Evolutionary conservation across 2,329 filamentous ascomycete species (phyloP), one percentile per base, ranked within the genome.

Genomic region (Ambrosiella beaveri): DNA sequence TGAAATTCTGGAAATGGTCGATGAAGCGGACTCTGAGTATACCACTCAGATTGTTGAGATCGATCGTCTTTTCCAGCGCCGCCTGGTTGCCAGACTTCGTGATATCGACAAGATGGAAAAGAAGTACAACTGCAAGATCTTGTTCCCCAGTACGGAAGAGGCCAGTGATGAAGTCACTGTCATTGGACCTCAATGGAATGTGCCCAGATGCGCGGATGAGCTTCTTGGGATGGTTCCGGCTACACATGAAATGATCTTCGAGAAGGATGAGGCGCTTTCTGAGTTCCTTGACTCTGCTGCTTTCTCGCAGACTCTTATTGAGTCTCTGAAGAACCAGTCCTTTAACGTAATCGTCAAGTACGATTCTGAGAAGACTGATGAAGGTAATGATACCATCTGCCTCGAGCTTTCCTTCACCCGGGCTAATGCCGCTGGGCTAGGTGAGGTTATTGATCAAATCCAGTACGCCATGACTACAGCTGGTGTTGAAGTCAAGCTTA

Each of bases 91-190:
- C 61, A 88, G 90, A 61, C 84, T 97, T 63, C 75, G 80, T 50
- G 88, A 96, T 66, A 88, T 98, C 59, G 91, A 97, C 64, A 88
- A 93, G 64, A 77, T 98, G 56, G 93, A 98, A 74, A 94, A 95
- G 77, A 96, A 95, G 73, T 97, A 90, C 85, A 97, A 97, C 70
- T 98, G 93, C 82, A 97, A 97, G 75, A 94, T 98, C 67, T 87
- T 89, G 64, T 98, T 98, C 68, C 93, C 93, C 7, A 95, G 90
- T 72, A 97, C 93, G 8, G 93, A 98, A 70, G 86, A 94, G 71
- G 93, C 93, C 19, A 97, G 91, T 68, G 93, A 98, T 66, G 86
- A 94, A 66, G 89, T 98, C 57, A 94, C 86, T 15, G 89, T 98
- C 60, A 95, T 89, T 62, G 93, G 93, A 3, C 93, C 93, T 54